Evolutionary conservation across 2,329 filamentous ascomycete species (phyloP), one percentile per base, ranked within the genome.

Genomic region (Verticillium isaacii): DNA sequence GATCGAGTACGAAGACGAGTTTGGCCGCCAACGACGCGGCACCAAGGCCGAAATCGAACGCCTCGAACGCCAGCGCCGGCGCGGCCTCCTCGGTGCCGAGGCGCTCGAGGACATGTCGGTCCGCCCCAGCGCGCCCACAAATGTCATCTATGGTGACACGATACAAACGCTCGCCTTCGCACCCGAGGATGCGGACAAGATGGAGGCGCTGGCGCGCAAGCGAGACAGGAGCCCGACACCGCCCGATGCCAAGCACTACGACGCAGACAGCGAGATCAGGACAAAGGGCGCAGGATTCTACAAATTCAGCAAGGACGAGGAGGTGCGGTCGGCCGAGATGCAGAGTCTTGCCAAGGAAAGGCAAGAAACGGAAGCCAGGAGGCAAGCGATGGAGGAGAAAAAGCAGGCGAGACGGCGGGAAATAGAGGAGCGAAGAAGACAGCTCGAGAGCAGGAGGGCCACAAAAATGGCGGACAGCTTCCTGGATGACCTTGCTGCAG

Each of bases 231-330:
- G 87, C 68, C 81, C 88, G 59, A 97, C 93, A 57, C 92, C 93
- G 60, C 93, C 93, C 6, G 86, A 88, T 8, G 85, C 89, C 68
- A 82, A 83, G 69, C 94, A 98, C 76, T 99, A 98, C 75, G 90
- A 97, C 73, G 92, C 92, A 1, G 85, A 85, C 64, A 84, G 83
- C 64, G 95, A 99, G 81, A 87, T 97, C 57, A 82, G 95, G 64
- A 92, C 87, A 55, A 94, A 95, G 69, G 95, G 95, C 4, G 91
- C 91, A 0, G 95, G 91, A 0, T 99, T 98, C 77, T 97, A 93
- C 78, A 88, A 90, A 61, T 98, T 99, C 72, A 92, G 89, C 62
- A 85, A 84, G 66, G 90, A 96, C 73, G 88, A 89, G 70, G 87
- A 84, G 66, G 80, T 81, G 66, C 80, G 88, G 71, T 75, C 76